These are phyloP conservation scores for Dissophora globulifera DNA, from an alignment of 192 early-diverging fungal genomes.

Conservation along the genomic window DNA sequence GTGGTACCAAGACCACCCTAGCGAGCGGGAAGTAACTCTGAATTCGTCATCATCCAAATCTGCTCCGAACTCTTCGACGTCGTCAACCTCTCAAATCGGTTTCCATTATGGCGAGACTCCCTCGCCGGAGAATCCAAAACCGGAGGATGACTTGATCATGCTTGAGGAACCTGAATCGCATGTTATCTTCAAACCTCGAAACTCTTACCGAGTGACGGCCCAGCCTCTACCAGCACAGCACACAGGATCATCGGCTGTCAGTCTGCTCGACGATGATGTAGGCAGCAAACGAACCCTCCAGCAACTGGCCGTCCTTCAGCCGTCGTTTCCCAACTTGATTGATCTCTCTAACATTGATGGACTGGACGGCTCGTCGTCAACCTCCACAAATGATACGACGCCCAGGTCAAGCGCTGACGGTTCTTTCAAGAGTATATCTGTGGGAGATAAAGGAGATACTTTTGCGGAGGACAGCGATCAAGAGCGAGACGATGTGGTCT, in stretches of 20 bases:
- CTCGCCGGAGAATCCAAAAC: neutral
- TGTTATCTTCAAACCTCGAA: neutral
- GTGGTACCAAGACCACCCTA: neutral
- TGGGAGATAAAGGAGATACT: neutral
- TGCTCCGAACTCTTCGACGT: neutral
- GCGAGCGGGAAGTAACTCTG: neutral
- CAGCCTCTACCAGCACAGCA: neutral
- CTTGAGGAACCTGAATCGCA: neutral
- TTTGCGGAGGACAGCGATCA: neutral
- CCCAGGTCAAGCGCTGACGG: neutral
- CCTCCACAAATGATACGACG: neutral
- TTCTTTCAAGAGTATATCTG: neutral
- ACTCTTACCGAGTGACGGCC: neutral
- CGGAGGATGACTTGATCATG: slow-evolving; percentile 5
- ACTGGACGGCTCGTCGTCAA: neutral
- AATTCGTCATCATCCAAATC: neutral
- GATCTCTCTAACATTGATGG: slow-evolving; percentile 3
- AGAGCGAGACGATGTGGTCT: neutral
- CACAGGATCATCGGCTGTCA: slow-evolving; percentile 1
- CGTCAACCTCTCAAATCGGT: neutral
- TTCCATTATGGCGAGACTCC: neutral
- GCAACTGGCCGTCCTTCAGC: neutral
- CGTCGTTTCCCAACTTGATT: neutral
- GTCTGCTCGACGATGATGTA: slow-evolving; percentile 10
- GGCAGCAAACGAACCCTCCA: neutral